Evolutionary conservation across 768 basidiomycete genomes (phyloP).

Genomic region (Lyophyllum semitale): DNA sequence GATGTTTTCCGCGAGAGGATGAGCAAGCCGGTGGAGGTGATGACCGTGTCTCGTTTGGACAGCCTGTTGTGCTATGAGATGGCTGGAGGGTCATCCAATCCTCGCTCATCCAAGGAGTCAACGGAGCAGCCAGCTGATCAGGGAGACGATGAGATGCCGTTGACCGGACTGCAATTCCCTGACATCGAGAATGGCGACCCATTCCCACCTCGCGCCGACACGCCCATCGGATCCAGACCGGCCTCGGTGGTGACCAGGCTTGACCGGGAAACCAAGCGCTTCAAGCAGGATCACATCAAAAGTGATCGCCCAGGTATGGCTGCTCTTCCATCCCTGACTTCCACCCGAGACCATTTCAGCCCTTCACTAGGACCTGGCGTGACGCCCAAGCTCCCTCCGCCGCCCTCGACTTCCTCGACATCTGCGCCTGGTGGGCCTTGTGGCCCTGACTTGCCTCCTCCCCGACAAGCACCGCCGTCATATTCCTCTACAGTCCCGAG

Average conservation of each 20-base stretch:
- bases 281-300: slow-evolving; percentile 49
- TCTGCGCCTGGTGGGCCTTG: slow-evolving; percentile 34
- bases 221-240: slow-evolving; percentile 21
- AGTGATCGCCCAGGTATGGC: slow-evolving; percentile 33
- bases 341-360: slow-evolving; percentile 35
- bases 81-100: too few relatives aligned
- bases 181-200: too few relatives aligned
- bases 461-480: slow-evolving; percentile 8
- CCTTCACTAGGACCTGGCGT: slow-evolving; percentile 37
- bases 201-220: too few relatives aligned
- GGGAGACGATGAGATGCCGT: too few relatives aligned
- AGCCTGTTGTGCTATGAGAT: too few relatives aligned
- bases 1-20: too few relatives aligned
- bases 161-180: too few relatives aligned
- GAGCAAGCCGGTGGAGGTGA: too few relatives aligned
- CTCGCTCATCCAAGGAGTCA: too few relatives aligned
- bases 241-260: slow-evolving; percentile 47
- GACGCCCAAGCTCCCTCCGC: slow-evolving; percentile 40
- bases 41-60: too few relatives aligned
- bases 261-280: slow-evolving; percentile 65
- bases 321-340: background rate
- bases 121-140: too few relatives aligned
- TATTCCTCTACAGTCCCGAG: slow-evolving; percentile 13
- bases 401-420: slow-evolving; percentile 26
- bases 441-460: slow-evolving; percentile 28